phyloP scores from a whole-genome alignment of 2,329 filamentous ascomycete genomes.

The Fusarium continuum region DNA sequence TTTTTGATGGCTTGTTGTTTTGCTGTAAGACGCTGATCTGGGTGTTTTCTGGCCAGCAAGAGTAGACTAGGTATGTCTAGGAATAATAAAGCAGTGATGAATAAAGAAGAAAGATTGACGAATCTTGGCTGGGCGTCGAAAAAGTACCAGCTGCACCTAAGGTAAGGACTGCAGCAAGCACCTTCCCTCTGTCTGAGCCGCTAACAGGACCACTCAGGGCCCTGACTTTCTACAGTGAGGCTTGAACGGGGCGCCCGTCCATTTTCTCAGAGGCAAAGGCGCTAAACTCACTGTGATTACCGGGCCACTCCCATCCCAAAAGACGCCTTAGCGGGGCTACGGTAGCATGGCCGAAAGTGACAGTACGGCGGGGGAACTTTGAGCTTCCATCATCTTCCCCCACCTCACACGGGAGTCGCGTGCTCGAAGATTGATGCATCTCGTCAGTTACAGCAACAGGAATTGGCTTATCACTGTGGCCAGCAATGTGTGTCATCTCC shows the following conservation, averaged over 20 bases:
- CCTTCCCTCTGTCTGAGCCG: constrained; percentile 13
- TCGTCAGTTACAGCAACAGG: neutral
- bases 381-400: constrained; percentile 32
- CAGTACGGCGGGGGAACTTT: constrained; percentile 7
- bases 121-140: neutral
- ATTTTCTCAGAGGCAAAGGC: constrained; percentile 7
- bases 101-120: neutral
- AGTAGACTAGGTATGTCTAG: neutral
- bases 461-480: neutral
- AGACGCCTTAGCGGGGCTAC: constrained; percentile 28
- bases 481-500: neutral
- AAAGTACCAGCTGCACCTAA: neutral
- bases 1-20: neutral
- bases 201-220: constrained; percentile 1
- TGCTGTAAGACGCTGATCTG: neutral
- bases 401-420: constrained; percentile 31
- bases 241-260: constrained; percentile 8
- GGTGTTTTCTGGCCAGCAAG: neutral
- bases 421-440: constrained; percentile 10
- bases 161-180: neutral
- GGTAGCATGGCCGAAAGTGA: neutral
- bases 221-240: constrained; percentile 12
- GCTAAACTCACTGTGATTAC: constrained; percentile 32
- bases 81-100: neutral
- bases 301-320: constrained; percentile 6